phyloP scores from a whole-genome alignment of 257 asterid species.

The Rehmannia glutinosa region DNA sequence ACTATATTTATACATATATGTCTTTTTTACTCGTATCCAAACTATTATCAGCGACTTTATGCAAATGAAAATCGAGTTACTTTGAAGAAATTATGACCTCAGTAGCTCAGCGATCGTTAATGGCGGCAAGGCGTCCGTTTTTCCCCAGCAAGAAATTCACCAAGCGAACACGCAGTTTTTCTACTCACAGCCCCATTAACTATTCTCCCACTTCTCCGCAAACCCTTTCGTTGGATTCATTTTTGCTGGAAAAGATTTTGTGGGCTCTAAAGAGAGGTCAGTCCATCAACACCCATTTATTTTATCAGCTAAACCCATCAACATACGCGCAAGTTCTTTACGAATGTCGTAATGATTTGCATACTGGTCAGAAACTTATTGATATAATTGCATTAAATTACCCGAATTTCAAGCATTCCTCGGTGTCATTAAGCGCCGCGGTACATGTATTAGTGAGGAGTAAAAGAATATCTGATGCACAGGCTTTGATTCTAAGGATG shows the following conservation, averaged over 20 bases:
- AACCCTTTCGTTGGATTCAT: slow-evolving; percentile 32
- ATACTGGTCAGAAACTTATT: slow-evolving; percentile 41
- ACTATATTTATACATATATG: no score
- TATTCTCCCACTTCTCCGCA: slow-evolving; percentile 15
- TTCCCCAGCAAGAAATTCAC: slow-evolving; percentile 14
- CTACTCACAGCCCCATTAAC: slow-evolving; percentile 7
- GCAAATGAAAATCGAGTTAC: no score
- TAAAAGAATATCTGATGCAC: slow-evolving; percentile 62
- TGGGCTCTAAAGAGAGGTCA: slow-evolving; percentile 61
- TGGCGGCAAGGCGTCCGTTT: slow-evolving; percentile 32
- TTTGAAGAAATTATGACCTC: neutral
- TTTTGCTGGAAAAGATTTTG: slow-evolving; percentile 49
- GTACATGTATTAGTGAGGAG: slow-evolving; percentile 48
- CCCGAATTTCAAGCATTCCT: slow-evolving; percentile 64
- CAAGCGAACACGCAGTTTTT: neutral
- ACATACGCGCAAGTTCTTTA: slow-evolving; percentile 41
- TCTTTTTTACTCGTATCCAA: no score
- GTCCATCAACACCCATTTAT: slow-evolving; percentile 30
- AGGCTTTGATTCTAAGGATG: slow-evolving; percentile 66
- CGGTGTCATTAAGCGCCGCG: slow-evolving; percentile 55
- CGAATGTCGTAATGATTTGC: slow-evolving; percentile 47
- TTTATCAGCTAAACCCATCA: slow-evolving; percentile 44
- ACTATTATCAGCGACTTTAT: no score
- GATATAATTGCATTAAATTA: slow-evolving; percentile 36
- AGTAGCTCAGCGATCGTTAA: slow-evolving; percentile 8